Percentiles rank a stretch among this genome's conserved stretches.
These are phyloP conservation scores for Vigna angularis DNA, from an alignment of 306 rosid genomes.

Conservation along the genomic window DNA sequence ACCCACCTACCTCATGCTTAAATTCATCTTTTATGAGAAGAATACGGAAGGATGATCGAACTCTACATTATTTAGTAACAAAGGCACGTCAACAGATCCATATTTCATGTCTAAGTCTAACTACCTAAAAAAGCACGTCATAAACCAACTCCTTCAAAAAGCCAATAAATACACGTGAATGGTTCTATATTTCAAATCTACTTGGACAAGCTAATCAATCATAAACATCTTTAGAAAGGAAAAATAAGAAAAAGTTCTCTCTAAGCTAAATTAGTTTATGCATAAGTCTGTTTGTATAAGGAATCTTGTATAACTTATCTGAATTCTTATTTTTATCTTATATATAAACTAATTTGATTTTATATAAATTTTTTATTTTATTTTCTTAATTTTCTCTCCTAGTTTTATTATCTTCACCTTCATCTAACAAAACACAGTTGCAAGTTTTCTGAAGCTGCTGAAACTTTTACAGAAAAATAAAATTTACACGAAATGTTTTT, in stretches of 20 bases:
- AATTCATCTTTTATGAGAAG: background rate
- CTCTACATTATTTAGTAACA: no score
- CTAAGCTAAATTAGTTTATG: no score
- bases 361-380: no score
- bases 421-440: background rate
- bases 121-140: background rate
- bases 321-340: no score
- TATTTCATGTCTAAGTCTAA: background rate
- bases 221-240: no score
- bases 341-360: no score
- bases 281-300: no score
- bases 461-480: background rate
- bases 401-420: no score
- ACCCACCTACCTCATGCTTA: background rate
- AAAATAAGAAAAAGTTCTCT: no score
- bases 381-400: no score
- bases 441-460: slow-evolving; percentile 5
- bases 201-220: no score
- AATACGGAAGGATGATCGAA: background rate
- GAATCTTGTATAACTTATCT: no score
- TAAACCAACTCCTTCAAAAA: background rate
- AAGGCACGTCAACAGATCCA: background rate
- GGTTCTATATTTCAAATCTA: background rate
- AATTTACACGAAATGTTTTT: background rate
- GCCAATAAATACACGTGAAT: background rate